Evolutionary conservation across 2,329 filamentous ascomycete species (phyloP).

Genomic region (Beauveria pseudobassiana): DNA sequence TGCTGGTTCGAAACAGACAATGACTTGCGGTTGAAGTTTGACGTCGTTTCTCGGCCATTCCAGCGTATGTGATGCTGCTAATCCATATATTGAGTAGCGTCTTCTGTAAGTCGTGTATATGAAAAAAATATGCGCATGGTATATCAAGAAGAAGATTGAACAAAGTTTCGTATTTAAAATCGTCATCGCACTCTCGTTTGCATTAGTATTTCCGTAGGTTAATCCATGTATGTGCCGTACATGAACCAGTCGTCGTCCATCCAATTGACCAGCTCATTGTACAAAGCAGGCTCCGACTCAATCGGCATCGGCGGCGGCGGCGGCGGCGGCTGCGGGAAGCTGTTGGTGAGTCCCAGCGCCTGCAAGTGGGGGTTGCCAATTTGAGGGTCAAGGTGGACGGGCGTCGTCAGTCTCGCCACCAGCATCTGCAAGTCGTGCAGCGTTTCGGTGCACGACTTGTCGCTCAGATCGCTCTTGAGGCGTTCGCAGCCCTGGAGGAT

Average conservation of each 20-base stretch:
- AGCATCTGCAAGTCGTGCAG: constrained; percentile 31
- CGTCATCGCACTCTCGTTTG: background rate
- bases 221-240: constrained; percentile 20
- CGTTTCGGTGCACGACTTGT: constrained; percentile 29
- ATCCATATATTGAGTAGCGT: background rate
- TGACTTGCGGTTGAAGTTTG: background rate
- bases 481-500: constrained; percentile 32
- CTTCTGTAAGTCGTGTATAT: background rate
- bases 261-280: constrained; percentile 30
- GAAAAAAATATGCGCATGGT: background rate
- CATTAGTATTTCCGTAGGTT: background rate
- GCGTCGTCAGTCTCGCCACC: constrained; percentile 26
- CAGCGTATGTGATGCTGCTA: background rate
- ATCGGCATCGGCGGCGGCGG: constrained; percentile 22
- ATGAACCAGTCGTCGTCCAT: constrained; percentile 30
- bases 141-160: background rate
- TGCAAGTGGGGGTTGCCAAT: constrained; percentile 15
- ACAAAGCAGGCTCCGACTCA: constrained; percentile 25
- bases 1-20: background rate
- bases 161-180: background rate
- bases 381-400: constrained; percentile 17
- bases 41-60: background rate
- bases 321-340: constrained; percentile 10
- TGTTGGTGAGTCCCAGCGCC: constrained; percentile 3
- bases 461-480: constrained; percentile 30